Percentiles rank a stretch among this genome's conserved stretches.
Conservation (phyloP, 345 rosid species). For the Euphorbia pulcherrima region DNA sequence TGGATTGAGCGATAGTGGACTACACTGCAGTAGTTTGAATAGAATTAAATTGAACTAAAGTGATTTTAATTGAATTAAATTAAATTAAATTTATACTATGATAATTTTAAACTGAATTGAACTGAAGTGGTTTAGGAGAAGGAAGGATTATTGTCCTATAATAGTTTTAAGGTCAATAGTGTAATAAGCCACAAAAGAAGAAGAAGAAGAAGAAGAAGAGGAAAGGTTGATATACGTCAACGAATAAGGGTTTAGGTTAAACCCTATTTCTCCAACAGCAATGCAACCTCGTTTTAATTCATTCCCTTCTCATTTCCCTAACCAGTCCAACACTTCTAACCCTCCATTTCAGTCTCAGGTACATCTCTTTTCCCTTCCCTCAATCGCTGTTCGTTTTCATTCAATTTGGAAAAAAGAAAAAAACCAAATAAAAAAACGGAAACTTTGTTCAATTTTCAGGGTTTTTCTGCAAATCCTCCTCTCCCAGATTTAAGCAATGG, state of each 20-base stretch:
- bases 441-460: conserved; percentile 6
- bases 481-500: conserved; percentile 7
- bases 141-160: too few species aligned
- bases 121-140: too few species aligned
- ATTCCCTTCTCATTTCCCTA: not conserved
- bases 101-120: too few species aligned
- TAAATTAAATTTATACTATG: too few species aligned
- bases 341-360: conserved; percentile 8
- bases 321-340: not conserved
- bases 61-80: too few species aligned
- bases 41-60: too few species aligned
- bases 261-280: conserved; percentile 5
- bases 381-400: not conserved
- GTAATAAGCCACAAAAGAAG: not conserved
- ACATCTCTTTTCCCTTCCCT: not conserved
- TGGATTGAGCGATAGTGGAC: too few species aligned
- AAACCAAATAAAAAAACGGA: too few species aligned
- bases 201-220: not conserved
- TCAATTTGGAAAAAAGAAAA: not conserved
- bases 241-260: conserved; percentile 1
- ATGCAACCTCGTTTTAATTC: conserved; percentile 15
- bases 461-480: conserved; percentile 9
- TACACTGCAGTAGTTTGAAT: too few species aligned
- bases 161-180: not conserved
- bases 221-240: too few species aligned